Percentiles rank a stretch among this genome's conserved stretches.
These are phyloP conservation scores for Tranzscheliella williamsii DNA, from an alignment of 1,284 basidiomycete genomes.

Conservation along the genomic window DNA sequence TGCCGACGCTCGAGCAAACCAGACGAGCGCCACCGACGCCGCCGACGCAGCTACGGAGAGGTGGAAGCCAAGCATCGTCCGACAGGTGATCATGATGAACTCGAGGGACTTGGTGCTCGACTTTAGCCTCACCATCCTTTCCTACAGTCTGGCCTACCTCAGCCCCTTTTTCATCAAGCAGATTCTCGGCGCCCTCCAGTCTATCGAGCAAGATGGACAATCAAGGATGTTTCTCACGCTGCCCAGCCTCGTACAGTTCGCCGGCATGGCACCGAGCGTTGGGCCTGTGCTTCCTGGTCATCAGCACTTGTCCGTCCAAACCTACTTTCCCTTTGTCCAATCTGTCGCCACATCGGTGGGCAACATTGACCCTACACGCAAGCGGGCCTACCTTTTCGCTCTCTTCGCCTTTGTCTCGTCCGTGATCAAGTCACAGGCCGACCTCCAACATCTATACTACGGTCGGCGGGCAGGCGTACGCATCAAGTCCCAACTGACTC, in stretches of 20 bases:
- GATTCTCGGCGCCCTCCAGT: constrained; percentile 25
- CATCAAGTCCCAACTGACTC: constrained; percentile 74
- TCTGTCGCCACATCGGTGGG: neutral
- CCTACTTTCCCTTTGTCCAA: too few species aligned
- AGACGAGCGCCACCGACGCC: too few species aligned
- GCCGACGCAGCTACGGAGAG: constrained; percentile 3
- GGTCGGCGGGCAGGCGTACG: constrained; percentile 70
- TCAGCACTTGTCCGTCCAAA: too few species aligned
- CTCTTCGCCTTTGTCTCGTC: constrained; percentile 22
- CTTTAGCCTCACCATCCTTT: constrained; percentile 36
- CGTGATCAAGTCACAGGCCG: constrained; percentile 58
- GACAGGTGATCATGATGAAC: constrained; percentile 27
- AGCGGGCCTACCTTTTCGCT: constrained; percentile 36
- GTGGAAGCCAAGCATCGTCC: constrained; percentile 12
- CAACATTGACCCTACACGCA: constrained; percentile 7
- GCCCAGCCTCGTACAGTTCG: too few species aligned
- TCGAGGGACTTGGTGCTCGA: constrained; percentile 31
- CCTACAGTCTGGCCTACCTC: constrained; percentile 23
- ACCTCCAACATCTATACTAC: constrained; percentile 78
- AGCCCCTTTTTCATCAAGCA: constrained; percentile 42
- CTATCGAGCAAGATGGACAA: neutral
- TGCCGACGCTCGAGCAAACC: constrained; percentile 1
- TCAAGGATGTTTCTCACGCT: neutral
- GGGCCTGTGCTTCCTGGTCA: too few species aligned
- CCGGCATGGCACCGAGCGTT: too few species aligned